These are phyloP conservation scores for Rhytidhysteron rufulum DNA, from an alignment of 2,329 filamentous ascomycete genomes.

Conservation along the genomic window DNA sequence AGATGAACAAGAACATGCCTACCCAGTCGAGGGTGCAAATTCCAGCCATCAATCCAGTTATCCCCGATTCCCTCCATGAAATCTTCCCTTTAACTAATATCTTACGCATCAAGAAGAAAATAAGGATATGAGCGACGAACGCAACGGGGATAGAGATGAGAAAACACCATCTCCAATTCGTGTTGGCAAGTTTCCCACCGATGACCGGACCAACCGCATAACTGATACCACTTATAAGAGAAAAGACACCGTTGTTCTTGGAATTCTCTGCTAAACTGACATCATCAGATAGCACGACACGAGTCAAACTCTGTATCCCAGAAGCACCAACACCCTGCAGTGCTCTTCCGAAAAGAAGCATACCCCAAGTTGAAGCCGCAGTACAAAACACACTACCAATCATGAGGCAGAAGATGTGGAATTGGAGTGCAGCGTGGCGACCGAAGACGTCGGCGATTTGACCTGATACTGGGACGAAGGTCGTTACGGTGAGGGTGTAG, in stretches of 20 bases:
- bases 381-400: constrained; percentile 61
- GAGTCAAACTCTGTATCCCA: constrained; percentile 58
- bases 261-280: constrained; percentile 68
- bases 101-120: constrained; percentile 55
- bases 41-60: constrained; percentile 29
- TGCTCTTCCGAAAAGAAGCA: constrained; percentile 60
- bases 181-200: constrained; percentile 54
- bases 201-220: constrained; percentile 61
- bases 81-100: constrained; percentile 54
- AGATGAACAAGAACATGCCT: constrained; percentile 30
- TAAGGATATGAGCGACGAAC: constrained; percentile 48
- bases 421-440: constrained; percentile 56
- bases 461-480: constrained; percentile 64
- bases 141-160: constrained; percentile 43
- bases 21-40: constrained; percentile 45
- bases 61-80: constrained; percentile 31
- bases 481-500: constrained; percentile 64
- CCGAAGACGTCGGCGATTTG: constrained; percentile 65
- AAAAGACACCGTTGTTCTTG: constrained; percentile 65
- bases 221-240: constrained; percentile 56
- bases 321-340: constrained; percentile 61
- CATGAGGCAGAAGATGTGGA: constrained; percentile 49
- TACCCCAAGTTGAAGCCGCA: constrained; percentile 54
- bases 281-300: constrained; percentile 62
- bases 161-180: constrained; percentile 65